These are phyloP conservation scores for Cercophora newfieldiana DNA, from an alignment of 495 filamentous ascomycete genomes.

Conservation along the genomic window DNA sequence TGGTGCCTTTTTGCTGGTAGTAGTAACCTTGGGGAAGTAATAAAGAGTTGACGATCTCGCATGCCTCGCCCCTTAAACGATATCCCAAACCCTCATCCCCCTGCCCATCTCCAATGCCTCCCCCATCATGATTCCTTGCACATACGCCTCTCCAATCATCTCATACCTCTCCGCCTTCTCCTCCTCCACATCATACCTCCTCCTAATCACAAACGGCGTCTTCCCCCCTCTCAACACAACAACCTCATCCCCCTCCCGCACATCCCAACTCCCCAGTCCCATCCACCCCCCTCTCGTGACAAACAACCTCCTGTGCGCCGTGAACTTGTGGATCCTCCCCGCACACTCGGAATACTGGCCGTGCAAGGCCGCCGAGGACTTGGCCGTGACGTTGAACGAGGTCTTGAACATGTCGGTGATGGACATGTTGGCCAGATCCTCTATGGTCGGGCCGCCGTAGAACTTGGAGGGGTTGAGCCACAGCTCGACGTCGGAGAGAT, in stretches of 20 bases:
- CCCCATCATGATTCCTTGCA: slow-evolving; percentile 5
- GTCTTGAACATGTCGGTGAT: neutral
- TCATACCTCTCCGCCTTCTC: neutral
- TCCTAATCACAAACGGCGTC: neutral
- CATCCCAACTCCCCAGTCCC: neutral
- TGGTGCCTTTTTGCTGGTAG: no score
- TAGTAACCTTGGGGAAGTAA: no score
- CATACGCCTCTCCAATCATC: neutral
- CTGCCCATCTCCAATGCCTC: neutral
- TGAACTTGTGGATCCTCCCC: neutral
- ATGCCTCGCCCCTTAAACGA: no score
- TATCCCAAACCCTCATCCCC: neutral
- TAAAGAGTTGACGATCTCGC: no score
- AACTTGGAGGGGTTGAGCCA: neutral
- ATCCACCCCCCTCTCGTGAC: neutral
- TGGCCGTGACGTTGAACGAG: neutral
- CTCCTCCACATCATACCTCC: neutral
- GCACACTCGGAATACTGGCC: neutral
- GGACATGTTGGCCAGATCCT: slow-evolving; percentile 7
- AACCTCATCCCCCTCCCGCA: neutral
- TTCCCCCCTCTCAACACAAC: slow-evolving; percentile 1
- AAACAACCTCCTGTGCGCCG: neutral
- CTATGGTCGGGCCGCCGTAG: neutral
- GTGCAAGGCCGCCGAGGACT: neutral
- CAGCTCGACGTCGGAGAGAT: neutral